Conservation (phyloP, 108 stramenopile species). For the Aurantiochytrium sp. region DNA sequence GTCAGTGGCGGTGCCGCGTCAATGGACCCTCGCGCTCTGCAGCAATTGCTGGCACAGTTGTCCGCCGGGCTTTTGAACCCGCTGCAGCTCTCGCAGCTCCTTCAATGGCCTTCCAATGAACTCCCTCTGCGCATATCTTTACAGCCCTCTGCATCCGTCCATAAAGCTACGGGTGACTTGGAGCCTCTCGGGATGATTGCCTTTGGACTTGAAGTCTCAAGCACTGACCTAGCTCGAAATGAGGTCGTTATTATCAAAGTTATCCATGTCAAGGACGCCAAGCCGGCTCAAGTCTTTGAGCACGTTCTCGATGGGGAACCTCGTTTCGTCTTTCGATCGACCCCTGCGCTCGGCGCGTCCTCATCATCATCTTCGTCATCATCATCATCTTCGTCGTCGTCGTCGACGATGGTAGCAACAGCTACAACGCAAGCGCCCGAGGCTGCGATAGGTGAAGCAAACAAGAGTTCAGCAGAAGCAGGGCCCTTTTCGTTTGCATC, state of each 20-base stretch:
- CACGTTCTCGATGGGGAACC: not conserved
- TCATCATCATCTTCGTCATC: too few species aligned
- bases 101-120: not conserved
- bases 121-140: not conserved
- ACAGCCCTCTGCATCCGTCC: not conserved
- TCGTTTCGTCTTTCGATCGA: not conserved
- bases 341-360: not conserved
- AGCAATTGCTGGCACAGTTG: not conserved
- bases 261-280: not conserved
- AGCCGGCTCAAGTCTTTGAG: not conserved
- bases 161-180: not conserved
- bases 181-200: not conserved
- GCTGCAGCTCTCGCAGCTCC: not conserved
- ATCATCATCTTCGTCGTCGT: too few species aligned
- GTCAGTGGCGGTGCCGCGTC: not conserved
- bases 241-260: not conserved
- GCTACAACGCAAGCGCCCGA: too few species aligned
- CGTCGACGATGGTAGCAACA: too few species aligned
- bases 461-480: too few species aligned
- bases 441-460: too few species aligned
- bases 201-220: not conserved
- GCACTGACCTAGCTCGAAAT: not conserved
- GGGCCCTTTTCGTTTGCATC: too few species aligned
- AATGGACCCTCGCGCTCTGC: not conserved
- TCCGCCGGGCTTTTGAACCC: not conserved